Evolutionary conservation across 1,284 basidiomycete species (phyloP), one percentile per base, ranked within the genome.

Genomic region (Gomphus sp.): DNA sequence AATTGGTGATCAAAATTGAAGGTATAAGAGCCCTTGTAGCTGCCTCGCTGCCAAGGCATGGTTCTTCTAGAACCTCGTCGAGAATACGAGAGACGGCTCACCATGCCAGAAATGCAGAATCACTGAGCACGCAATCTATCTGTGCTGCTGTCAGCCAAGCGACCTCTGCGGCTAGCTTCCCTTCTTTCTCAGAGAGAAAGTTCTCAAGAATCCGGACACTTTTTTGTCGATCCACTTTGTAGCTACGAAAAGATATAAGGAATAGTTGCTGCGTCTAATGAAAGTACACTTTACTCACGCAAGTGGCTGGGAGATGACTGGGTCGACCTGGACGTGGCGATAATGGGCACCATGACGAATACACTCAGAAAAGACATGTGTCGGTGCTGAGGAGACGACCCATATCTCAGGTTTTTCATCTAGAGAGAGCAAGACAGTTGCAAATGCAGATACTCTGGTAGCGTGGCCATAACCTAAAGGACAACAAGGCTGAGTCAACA

Each of bases 51-150:
- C 52, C 22, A 50, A 8, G 8, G 31, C 31, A 34, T n/a, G n/a
- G 28, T n/a, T 14, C 31, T 34, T 34, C 14, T 14, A 8, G n/a
- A 50, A 25, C 12, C 28, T 31, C 31, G 28, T 11, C 45, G 25
- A 49, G 11, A 2, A 34, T n/a, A 5, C 49, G 28, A 50, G n/a
- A 50, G 22, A 33, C 5, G 49, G 69, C 81, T 59, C 66, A 87
- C 87, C 87, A 89, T 56, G 84, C 87, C 22, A 90, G 74, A 66
- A 89, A 90, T 1, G 87, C 87, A 3, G 87, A 85, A 66, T 91
- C 88, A 65, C 84, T 87, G 41, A 91, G 68, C 1, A 90, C 86
- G 53, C 80, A 82, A 62, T 83, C 74, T 1, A 81, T 80, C 0
- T 70, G 62, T 33, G 81, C 74, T 4, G 74, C 69, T 5, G 65